phyloP scores from a whole-genome alignment of 2,329 filamentous ascomycete species.

The Calycina herbarum region DNA sequence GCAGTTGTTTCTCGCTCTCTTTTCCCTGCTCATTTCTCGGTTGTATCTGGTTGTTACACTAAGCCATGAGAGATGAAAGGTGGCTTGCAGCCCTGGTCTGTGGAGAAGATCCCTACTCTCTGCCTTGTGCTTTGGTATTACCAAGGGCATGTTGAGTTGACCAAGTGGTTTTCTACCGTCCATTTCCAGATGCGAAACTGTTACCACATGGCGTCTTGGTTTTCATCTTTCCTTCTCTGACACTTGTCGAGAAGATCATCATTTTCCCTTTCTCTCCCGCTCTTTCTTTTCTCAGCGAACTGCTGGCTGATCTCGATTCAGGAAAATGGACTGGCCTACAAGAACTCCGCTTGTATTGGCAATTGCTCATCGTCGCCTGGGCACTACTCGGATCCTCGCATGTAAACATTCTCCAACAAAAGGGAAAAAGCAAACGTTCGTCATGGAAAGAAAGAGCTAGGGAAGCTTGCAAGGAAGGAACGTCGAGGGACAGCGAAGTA shows the following conservation, averaged over 20 bases:
- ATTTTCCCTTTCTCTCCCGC: background rate
- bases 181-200: background rate
- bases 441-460: background rate
- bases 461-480: background rate
- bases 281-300: background rate
- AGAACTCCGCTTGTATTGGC: background rate
- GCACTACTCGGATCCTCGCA: background rate
- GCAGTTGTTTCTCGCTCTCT: background rate
- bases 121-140: background rate
- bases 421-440: background rate
- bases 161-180: background rate
- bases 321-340: background rate
- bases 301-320: background rate
- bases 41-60: conserved; percentile 9
- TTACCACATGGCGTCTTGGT: background rate
- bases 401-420: no score
- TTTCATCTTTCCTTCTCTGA: background rate
- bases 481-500: background rate
- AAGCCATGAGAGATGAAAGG: conserved; percentile 6
- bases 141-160: background rate
- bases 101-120: conserved; percentile 7
- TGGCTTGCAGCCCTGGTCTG: conserved; percentile 9
- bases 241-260: background rate
- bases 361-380: background rate
- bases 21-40: background rate